Evolutionary conservation across 1,284 basidiomycete genomes (phyloP).

Genomic region (Microbotryum intermedium): DNA sequence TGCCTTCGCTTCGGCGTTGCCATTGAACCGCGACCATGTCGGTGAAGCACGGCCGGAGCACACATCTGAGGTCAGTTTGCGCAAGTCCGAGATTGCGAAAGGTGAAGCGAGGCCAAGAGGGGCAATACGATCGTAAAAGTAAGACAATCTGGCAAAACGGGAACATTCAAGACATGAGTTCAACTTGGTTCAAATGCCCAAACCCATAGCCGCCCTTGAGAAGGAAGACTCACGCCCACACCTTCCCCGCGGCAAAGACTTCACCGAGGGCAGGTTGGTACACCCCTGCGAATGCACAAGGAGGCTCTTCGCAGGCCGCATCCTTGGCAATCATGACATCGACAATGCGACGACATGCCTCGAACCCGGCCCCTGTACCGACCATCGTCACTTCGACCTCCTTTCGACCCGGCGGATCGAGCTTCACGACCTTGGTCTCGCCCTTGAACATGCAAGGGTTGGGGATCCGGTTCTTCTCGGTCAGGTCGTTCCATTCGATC

Average conservation of each 20-base stretch:
- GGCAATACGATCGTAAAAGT: conserved; percentile 89
- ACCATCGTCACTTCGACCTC: conserved; percentile 66
- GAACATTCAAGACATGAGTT: conserved; percentile 26
- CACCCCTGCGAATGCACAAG: conserved; percentile 93
- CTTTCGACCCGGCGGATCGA: conserved; percentile 54
- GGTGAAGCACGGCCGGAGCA: conserved; percentile 53
- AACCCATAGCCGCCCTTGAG: not conserved
- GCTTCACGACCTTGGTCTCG: conserved; percentile 55
- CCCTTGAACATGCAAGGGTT: conserved; percentile 77
- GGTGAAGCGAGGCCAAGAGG: conserved; percentile 56
- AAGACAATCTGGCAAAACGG: conserved; percentile 56
- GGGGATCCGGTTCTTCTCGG: conserved; percentile 41
- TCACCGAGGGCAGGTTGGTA: conserved; percentile 93
- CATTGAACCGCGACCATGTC: conserved; percentile 35
- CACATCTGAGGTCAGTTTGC: conserved; percentile 57
- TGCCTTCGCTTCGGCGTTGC: conserved; percentile 51
- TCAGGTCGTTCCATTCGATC: conserved; percentile 43
- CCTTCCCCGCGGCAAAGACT: conserved; percentile 55
- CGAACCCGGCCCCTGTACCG: conserved; percentile 73
- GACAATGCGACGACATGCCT: conserved; percentile 73
- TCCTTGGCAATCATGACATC: conserved; percentile 95
- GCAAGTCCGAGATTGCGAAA: conserved; percentile 57
- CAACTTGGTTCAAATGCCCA: not conserved
- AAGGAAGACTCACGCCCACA: conserved; percentile 33
- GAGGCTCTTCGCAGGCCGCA: conserved; percentile 78